Conservation (phyloP, 352 stramenopile species). For the Pythium angustatum region DNA sequence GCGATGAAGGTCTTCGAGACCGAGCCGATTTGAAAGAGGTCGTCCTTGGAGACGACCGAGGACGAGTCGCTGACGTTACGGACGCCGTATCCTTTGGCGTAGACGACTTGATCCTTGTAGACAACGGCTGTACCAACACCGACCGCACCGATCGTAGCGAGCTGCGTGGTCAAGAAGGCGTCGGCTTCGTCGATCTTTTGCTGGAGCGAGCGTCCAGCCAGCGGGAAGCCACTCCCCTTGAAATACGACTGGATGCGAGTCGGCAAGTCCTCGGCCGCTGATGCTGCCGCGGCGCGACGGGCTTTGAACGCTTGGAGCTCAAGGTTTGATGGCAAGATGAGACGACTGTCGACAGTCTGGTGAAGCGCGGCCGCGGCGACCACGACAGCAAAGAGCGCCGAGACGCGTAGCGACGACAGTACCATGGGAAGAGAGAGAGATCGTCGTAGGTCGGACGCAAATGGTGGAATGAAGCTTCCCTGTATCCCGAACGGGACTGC, state of each 20-base stretch:
- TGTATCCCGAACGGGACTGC: too few species aligned
- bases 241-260: slow-evolving; percentile 41
- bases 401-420: too few species aligned
- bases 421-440: too few species aligned
- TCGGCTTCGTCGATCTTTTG: slow-evolving; percentile 49
- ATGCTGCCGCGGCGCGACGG: too few species aligned
- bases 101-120: slow-evolving; percentile 45
- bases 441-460: too few species aligned
- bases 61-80: slow-evolving; percentile 31
- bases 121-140: slow-evolving; percentile 49
- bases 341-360: too few species aligned
- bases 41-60: slow-evolving; percentile 37
- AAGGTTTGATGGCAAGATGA: too few species aligned
- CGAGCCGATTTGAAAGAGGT: slow-evolving; percentile 71
- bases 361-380: too few species aligned
- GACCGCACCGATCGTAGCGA: slow-evolving; percentile 37
- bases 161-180: slow-evolving; percentile 43
- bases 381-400: too few species aligned
- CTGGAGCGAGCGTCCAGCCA: slow-evolving; percentile 36
- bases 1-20: slow-evolving; percentile 69
- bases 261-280: too few species aligned
- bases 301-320: too few species aligned
- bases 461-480: too few species aligned
- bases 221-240: slow-evolving; percentile 37
- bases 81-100: slow-evolving; percentile 16